Evolutionary conservation across 2,329 filamentous ascomycete genomes (phyloP), one percentile per base, ranked within the genome.

Genomic region (Xylariaceae sp.): DNA sequence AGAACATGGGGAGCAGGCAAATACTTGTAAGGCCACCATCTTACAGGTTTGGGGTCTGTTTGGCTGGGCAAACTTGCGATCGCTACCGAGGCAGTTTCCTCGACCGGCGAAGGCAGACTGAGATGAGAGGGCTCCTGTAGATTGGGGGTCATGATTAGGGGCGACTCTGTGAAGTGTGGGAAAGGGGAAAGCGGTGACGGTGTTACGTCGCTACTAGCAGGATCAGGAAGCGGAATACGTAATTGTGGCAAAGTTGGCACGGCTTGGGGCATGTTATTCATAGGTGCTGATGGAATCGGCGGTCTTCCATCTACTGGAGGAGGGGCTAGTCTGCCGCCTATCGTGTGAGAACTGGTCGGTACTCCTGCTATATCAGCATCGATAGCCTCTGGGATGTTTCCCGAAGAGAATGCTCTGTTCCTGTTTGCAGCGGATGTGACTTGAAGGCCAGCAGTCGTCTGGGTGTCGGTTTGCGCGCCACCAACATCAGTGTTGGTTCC

Each of bases 1-100:
- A 97, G 73, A 7, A 86, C 71, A 49, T 87, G 77, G 2, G 90
- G 89, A 11, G 87, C 73, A 3, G 90, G 89, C 5, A 95, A 71
- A 17, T 88, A 58, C 5, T 71, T 74, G 64, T 90, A 88, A 2
- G 90, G 90, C 90, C 91, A 96, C 86, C 90, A 95, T 41, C 68
- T 76, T 39, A 88, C 73, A 6, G 70, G 78, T 58, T 68, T 77
- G 45, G 62, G 72, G 48, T 56, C 73, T n/a, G 57, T 54, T 18
- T 64, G 56, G 22, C 65, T 65, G 15, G 75, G 68, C 39, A 78
- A 64, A 35, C 68, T 68, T 18, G 72, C 70, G 55, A 15, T 14
- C 12, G 79, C 76, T 27, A 55, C 49, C 11, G 49, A 74, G 36
- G 71, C 71, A 18, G 73, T 68, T 51, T 77, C 71, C 61, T 77